A percentile compares a stretch with the other conserved stretches of the same genome.
Evolutionary conservation across 441 rosid species (phyloP).

Genomic region (Raphanus hybrid): DNA sequence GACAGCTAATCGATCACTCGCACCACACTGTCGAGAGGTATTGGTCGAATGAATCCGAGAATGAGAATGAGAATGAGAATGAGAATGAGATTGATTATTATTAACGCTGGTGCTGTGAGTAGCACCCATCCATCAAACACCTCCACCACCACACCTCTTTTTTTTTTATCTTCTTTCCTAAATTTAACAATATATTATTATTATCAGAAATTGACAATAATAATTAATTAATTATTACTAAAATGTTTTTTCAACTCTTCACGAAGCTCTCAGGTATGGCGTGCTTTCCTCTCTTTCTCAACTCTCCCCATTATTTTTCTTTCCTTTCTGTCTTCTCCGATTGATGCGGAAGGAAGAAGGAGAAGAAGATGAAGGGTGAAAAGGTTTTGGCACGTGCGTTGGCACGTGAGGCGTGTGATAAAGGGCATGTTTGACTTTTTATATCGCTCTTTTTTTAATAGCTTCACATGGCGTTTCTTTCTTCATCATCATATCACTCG

Average conservation of each 20-base stretch:
- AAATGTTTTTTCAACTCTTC: conserved; percentile 8
- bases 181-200: conserved; percentile 1
- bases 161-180: conserved; percentile 1
- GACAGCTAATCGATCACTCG: conserved; percentile 39
- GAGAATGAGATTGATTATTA: conserved; percentile 16
- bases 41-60: conserved; percentile 33
- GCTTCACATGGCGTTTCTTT: neutral
- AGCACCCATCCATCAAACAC: conserved; percentile 45
- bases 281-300: conserved; percentile 33
- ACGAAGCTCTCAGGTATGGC: conserved; percentile 44
- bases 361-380: neutral
- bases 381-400: conserved; percentile 36
- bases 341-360: conserved; percentile 33
- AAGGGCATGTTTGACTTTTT: conserved; percentile 40
- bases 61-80: conserved; percentile 12
- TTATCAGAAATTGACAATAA: conserved; percentile 25
- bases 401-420: conserved; percentile 35
- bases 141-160: conserved; percentile 38
- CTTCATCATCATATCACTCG: neutral
- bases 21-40: conserved; percentile 36
- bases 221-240: conserved; percentile 18
- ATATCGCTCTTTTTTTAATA: conserved; percentile 16
- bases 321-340: conserved; percentile 3
- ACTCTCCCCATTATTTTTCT: conserved; percentile 12
- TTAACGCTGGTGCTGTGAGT: conserved; percentile 43